Conservation (phyloP, 1,284 basidiomycete genomes). For the Erythrobasidium hasegawianum region DNA sequence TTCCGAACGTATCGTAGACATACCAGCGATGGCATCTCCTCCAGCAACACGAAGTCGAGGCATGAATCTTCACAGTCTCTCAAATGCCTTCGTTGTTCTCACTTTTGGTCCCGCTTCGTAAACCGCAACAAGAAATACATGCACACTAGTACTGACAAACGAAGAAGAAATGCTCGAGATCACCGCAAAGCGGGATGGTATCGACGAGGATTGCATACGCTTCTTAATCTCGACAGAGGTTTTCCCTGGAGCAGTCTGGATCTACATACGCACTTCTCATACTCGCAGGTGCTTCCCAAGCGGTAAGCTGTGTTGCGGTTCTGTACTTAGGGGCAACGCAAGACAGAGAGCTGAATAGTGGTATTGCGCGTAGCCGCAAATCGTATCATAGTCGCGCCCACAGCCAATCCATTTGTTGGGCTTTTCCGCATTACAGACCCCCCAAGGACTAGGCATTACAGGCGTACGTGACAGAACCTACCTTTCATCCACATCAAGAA, state of each 20-base stretch:
- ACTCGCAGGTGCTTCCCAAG: slow-evolving; percentile 44
- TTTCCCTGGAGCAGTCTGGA: slow-evolving; percentile 43
- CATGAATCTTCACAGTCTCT: no score
- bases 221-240: slow-evolving; percentile 45
- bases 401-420: slow-evolving; percentile 40
- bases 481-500: slow-evolving; percentile 15
- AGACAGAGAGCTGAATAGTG: no score
- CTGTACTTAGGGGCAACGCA: no score
- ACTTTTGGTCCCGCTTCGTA: no score
- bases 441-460: slow-evolving; percentile 41
- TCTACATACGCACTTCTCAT: slow-evolving; percentile 44
- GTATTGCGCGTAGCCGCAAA: slow-evolving; percentile 40
- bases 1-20: no score
- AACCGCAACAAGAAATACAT: slow-evolving; percentile 11
- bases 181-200: slow-evolving; percentile 1
- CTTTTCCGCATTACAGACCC: slow-evolving; percentile 45
- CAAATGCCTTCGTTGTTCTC: no score
- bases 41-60: no score
- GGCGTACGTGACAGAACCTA: slow-evolving; percentile 32
- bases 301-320: no score
- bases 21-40: no score
- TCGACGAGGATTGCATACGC: slow-evolving; percentile 16
- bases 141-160: slow-evolving; percentile 7
- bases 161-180: slow-evolving; percentile 19
- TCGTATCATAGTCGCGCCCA: slow-evolving; percentile 45